Evolutionary conservation across 129 eudicot species (phyloP), one percentile per base, ranked within the genome.

Genomic region (Chrysanthemum makinoi): DNA sequence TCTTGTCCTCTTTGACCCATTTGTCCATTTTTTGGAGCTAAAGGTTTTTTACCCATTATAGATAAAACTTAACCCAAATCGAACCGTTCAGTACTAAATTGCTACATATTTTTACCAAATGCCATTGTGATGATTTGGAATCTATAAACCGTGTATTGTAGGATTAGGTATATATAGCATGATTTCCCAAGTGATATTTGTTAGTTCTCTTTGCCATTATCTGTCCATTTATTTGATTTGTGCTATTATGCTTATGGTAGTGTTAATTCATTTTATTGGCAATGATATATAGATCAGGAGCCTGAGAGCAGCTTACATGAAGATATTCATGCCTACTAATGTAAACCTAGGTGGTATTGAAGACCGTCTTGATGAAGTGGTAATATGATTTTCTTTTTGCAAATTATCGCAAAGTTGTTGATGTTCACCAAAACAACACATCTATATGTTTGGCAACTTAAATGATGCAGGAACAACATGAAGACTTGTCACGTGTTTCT

Each of bases 221-320:
- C 5, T 77, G 49, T 46, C 63, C n/a, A 26, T 5, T 63, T 43
- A 66, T 68, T 49, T 6, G 6, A 61, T 12, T 47, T 72, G 55
- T 16, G 72, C 58, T 59, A 65, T 16, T 59, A 65, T 16, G 46
- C 50, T 58, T 65, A 50, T 39, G 43, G 22, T 30, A 44, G 61
- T 74, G 70, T 47, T 69, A 73, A 18, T 33, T 59, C 53, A 24
- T 64, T 65, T 52, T 52, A 9, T 9, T 30, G 1, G 9, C 47
- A 39, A 16, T 64, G 51, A 39, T 64, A 63, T 63, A 64, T 22
- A 64, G 68, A 64, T 64, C 73, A 84, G 80, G 84, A 86, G 94
- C 82, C 82, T 95, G 73, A 78, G 97, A 83, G 80, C 85, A 73
- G 99, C 99, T 66, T 95, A 95, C 75, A 84, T 91, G 80, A 95